Evolutionary conservation across 192 early-diverging fungal species (phyloP).

Genomic region (Coemansia sp.): DNA sequence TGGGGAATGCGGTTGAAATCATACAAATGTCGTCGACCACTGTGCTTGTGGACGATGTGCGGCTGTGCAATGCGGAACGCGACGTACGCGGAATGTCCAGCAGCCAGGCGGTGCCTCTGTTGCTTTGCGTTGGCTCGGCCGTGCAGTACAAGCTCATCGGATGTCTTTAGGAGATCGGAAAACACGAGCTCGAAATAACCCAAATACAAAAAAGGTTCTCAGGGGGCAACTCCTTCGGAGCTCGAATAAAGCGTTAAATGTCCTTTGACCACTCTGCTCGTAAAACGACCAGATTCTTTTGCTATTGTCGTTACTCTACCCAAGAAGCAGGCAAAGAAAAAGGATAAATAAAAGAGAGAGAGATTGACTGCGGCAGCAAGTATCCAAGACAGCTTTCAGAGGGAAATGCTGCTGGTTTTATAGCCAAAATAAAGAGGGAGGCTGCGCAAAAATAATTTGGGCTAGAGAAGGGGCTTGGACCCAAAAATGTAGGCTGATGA

Average conservation of each 20-base stretch:
- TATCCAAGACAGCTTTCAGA: not conserved
- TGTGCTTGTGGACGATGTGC: conserved; percentile 37
- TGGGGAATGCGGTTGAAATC: conserved; percentile 1
- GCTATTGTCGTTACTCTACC: too few relatives aligned
- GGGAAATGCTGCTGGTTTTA: conserved; percentile 6
- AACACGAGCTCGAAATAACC: not conserved
- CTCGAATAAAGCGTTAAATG: too few relatives aligned
- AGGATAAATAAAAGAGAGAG: not conserved
- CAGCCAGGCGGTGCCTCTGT: conserved; percentile 6
- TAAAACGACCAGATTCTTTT: not conserved
- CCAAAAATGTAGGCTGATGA: not conserved
- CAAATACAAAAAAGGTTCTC: not conserved
- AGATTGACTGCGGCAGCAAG: not conserved
- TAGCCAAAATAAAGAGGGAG: conserved; percentile 6
- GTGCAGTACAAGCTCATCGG: conserved; percentile 11
- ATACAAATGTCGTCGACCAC: conserved; percentile 19
- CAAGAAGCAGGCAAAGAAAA: not conserved
- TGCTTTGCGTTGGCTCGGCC: conserved; percentile 4
- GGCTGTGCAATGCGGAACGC: conserved; percentile 20
- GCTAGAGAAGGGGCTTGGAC: conserved; percentile 1
- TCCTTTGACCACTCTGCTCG: too few relatives aligned
- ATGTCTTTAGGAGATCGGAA: not conserved
- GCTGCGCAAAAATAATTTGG: conserved; percentile 1
- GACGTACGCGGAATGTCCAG: conserved; percentile 9
- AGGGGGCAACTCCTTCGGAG: too few relatives aligned